phyloP scores from a whole-genome alignment of 2,329 filamentous ascomycete species.

The Akanthomyces muscarius region DNA sequence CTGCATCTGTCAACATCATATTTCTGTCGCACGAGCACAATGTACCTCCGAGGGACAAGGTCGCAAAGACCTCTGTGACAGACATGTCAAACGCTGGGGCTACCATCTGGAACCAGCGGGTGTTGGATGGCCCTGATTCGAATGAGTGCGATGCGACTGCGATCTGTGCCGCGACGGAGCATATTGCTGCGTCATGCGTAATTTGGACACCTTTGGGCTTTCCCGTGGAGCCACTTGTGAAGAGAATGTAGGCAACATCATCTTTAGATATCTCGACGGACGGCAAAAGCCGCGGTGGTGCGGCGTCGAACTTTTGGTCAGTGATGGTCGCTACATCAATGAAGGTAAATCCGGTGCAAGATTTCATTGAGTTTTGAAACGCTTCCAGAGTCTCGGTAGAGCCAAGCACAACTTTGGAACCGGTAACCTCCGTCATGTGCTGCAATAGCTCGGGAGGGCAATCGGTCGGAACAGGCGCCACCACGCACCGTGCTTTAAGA shows the following conservation, averaged over 20 bases:
- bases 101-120: constrained; percentile 6
- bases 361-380: background rate
- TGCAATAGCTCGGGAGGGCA: constrained; percentile 5
- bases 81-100: constrained; percentile 7
- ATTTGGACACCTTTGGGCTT: constrained; percentile 9
- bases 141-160: constrained; percentile 1
- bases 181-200: constrained; percentile 1
- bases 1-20: constrained; percentile 8
- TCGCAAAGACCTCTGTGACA: constrained; percentile 1
- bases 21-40: constrained; percentile 6
- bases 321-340: constrained; percentile 6
- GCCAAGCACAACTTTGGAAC: constrained; percentile 4
- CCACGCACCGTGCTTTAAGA: constrained; percentile 7
- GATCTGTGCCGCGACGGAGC: background rate
- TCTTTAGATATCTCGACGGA: constrained; percentile 1
- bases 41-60: constrained; percentile 4
- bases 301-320: background rate
- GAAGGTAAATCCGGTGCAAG: background rate
- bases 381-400: background rate
- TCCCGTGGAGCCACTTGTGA: constrained; percentile 8
- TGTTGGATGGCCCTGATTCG: background rate
- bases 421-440: constrained; percentile 4
- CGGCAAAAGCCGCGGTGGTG: background rate
- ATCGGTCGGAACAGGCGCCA: constrained; percentile 3
- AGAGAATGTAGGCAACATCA: constrained; percentile 4